Evolutionary conservation across 2,329 filamentous ascomycete species (phyloP), one percentile per base, ranked within the genome.

Genomic region (Hypoxylon sp.): DNA sequence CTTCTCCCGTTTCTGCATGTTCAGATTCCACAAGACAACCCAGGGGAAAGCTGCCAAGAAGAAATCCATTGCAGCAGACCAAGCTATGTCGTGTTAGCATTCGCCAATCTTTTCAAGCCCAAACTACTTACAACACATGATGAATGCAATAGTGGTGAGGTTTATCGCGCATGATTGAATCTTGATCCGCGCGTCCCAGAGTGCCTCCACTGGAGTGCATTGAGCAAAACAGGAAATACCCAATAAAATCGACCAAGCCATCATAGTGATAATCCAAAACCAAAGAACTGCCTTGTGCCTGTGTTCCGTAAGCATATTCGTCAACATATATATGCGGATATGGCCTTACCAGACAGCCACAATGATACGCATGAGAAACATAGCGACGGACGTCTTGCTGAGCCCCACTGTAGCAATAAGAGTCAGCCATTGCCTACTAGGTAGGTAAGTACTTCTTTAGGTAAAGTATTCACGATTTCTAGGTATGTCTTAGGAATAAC

Each of bases 31-130:
- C 10, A 72, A 62, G 7, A 70, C 62, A 13, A 55, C 45, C 58
- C 65, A 72, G 19, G 69, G 67, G 34, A 67, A 72, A 30, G 57
- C 58, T 11, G 69, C 69, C 5, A 72, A 34, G 50, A 72, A 72
- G 49, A 72, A 72, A 49, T 72, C 69, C 61, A 69, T 71, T 17
- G 69, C 67, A 3, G 67, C 69, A 3, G 67, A 67, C 63, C 61
- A 71, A 45, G 69, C 69, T 71, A 34, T 25, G 19, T 30, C n/a
- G 23, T 25, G 28, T 65, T 28, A 67, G 60, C 19, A 1, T 36
- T 11, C 6, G 13, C 38, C 17, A 23, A 11, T 0, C 7, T 2
- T 5, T 36, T 9, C 0, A 25, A 11, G 28, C 4, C n/a, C 9
- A 23, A 10, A 1, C 28, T 45, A 71, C 69, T 67, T 41, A 69